A percentile compares a stretch with the other conserved stretches of the same genome.
Evolutionary conservation across 2,329 filamentous ascomycete genomes (phyloP).

Genomic region (Sarocladiaceae sp.): DNA sequence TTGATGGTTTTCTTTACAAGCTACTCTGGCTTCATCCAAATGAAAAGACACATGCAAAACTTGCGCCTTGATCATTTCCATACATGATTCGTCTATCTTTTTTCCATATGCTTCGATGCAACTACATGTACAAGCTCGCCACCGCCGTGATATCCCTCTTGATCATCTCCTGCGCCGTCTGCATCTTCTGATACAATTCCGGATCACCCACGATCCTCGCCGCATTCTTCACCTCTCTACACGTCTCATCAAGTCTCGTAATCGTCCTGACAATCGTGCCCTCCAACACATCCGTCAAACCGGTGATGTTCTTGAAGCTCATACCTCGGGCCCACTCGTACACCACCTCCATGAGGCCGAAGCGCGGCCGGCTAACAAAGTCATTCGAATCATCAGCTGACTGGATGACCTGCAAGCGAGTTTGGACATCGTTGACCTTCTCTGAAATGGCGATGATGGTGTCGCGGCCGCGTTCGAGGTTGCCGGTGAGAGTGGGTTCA

Average conservation of each 20-base stretch:
- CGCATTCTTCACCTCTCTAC: conserved; percentile 94
- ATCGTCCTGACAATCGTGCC: conserved; percentile 96
- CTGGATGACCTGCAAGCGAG: conserved; percentile 85
- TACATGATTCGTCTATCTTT: too few species aligned
- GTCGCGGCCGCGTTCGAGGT: conserved; percentile 75
- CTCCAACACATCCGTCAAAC: conserved; percentile 92
- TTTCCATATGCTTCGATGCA: conserved; percentile 1
- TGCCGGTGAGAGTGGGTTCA: conserved; percentile 74
- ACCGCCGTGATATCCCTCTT: conserved; percentile 92
- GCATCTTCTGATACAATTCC: conserved; percentile 92
- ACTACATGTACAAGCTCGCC: conserved; percentile 81
- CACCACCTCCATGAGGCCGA: conserved; percentile 94
- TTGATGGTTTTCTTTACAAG: not conserved
- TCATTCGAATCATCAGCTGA: conserved; percentile 88
- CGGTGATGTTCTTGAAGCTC: conserved; percentile 97
- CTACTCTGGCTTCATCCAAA: not conserved
- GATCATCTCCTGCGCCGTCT: conserved; percentile 94
- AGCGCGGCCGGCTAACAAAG: conserved; percentile 80
- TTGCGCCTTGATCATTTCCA: too few species aligned
- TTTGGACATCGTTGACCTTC: conserved; percentile 87
- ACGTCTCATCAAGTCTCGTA: conserved; percentile 90
- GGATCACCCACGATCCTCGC: conserved; percentile 94
- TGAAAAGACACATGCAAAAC: not conserved
- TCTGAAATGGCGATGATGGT: conserved; percentile 88
- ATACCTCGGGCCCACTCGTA: conserved; percentile 98